Evolutionary conservation across 2,329 filamentous ascomycete genomes (phyloP).

Genomic region (Trichoderma cornu-damae): DNA sequence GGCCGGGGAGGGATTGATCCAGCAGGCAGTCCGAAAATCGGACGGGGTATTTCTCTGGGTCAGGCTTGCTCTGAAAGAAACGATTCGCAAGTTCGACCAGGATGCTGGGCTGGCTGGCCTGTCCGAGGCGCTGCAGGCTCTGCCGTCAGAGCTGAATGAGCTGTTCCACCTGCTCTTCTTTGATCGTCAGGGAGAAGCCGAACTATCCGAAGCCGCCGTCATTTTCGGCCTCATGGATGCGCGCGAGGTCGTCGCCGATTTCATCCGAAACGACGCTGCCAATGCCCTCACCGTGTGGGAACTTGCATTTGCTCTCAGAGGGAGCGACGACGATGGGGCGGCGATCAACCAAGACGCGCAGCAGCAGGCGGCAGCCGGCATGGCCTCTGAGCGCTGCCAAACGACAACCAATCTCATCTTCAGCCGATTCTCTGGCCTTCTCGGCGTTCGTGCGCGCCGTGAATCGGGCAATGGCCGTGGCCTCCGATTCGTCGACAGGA

Average conservation of each 20-base stretch:
- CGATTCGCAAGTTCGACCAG: slow-evolving; percentile 23
- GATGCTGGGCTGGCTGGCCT: slow-evolving; percentile 9
- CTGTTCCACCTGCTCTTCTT: slow-evolving; percentile 32
- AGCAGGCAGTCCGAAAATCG: slow-evolving; percentile 23
- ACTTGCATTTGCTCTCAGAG: slow-evolving; percentile 28
- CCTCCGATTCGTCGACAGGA: slow-evolving; percentile 16
- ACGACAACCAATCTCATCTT: slow-evolving; percentile 19
- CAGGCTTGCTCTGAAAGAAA: slow-evolving; percentile 28
- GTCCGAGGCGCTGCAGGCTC: slow-evolving; percentile 10
- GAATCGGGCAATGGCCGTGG: slow-evolving; percentile 20
- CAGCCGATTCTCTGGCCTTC: slow-evolving; percentile 26
- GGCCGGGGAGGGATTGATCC: slow-evolving; percentile 12
- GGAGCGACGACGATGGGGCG: slow-evolving; percentile 21
- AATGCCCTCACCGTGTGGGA: slow-evolving; percentile 33
- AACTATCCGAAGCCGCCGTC: slow-evolving; percentile 24
- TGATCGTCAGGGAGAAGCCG: slow-evolving; percentile 21
- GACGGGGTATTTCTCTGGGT: slow-evolving; percentile 36
- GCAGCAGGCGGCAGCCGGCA: slow-evolving; percentile 22
- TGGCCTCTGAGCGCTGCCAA: slow-evolving; percentile 22
- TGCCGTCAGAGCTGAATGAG: slow-evolving; percentile 28
- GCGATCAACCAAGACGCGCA: slow-evolving; percentile 21
- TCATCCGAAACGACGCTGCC: slow-evolving; percentile 31
- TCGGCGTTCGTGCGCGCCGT: slow-evolving; percentile 25
- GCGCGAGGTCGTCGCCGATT: slow-evolving; percentile 31
- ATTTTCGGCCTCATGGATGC: slow-evolving; percentile 31